These are phyloP conservation scores for Sarocladium strictum DNA, from an alignment of 2,329 filamentous ascomycete genomes.

Conservation along the genomic window DNA sequence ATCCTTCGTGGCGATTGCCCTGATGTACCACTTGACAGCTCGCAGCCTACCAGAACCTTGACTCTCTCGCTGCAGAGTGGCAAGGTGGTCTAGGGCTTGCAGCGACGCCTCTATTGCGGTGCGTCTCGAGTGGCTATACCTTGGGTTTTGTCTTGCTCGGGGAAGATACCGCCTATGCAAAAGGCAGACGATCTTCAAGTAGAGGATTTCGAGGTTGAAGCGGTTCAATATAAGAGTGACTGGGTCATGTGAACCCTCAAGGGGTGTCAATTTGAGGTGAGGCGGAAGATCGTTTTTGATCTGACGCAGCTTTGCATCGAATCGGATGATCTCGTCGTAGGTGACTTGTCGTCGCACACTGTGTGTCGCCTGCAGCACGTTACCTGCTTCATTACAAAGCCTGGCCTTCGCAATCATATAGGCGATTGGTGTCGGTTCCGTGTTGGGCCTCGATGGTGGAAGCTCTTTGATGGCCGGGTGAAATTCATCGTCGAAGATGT, in stretches of 20 bases:
- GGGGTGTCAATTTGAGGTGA: slow-evolving; percentile 67
- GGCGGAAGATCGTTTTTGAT: slow-evolving; percentile 66
- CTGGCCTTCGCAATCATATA: slow-evolving; percentile 73
- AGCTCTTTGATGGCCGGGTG: slow-evolving; percentile 61
- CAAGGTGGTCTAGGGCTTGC: slow-evolving; percentile 72
- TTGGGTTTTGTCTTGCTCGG: slow-evolving; percentile 69
- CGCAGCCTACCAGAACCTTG: slow-evolving; percentile 65
- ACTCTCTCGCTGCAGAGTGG: slow-evolving; percentile 68
- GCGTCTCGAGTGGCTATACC: slow-evolving; percentile 78
- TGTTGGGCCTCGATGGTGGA: slow-evolving; percentile 60
- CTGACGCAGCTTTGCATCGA: slow-evolving; percentile 56
- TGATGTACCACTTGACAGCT: slow-evolving; percentile 72
- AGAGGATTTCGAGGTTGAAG: slow-evolving; percentile 77
- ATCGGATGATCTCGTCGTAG: slow-evolving; percentile 59
- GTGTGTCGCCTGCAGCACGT: slow-evolving; percentile 61
- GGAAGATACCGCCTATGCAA: slow-evolving; percentile 83
- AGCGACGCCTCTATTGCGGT: slow-evolving; percentile 83
- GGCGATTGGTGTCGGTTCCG: slow-evolving; percentile 68
- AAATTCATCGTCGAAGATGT: slow-evolving; percentile 78
- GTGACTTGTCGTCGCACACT: slow-evolving; percentile 47
- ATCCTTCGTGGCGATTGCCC: slow-evolving; percentile 74
- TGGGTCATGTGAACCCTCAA: slow-evolving; percentile 73
- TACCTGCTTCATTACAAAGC: slow-evolving; percentile 62
- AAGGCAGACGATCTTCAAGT: slow-evolving; percentile 82
- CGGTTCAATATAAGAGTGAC: slow-evolving; percentile 81